These are phyloP conservation scores for Paracorniculantispora psalliotae DNA, from an alignment of 2,329 filamentous ascomycete genomes.

Conservation along the genomic window DNA sequence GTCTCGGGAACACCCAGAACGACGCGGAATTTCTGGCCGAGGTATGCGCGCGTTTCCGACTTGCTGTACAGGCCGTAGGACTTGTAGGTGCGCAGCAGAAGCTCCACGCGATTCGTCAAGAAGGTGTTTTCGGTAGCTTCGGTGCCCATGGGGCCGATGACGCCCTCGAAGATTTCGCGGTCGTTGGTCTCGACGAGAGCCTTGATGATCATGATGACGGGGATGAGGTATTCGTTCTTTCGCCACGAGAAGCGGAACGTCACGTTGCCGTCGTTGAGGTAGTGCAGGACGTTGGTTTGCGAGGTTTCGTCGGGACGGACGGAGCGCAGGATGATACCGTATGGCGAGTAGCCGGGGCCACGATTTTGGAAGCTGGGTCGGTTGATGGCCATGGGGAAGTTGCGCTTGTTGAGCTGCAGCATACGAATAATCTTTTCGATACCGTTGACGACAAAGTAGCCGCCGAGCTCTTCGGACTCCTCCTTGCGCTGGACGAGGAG, in stretches of 20 bases:
- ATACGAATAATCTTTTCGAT: conserved; percentile 96
- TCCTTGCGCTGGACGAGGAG: conserved; percentile 83
- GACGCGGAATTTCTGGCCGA: conserved; percentile 86
- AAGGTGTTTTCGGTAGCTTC: conserved; percentile 84
- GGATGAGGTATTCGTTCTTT: conserved; percentile 94
- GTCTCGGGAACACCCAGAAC: conserved; percentile 80
- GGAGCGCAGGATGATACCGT: conserved; percentile 84
- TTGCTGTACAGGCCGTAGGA: conserved; percentile 78
- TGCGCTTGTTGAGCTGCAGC: conserved; percentile 82
- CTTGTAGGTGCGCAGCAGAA: conserved; percentile 90
- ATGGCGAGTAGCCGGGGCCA: conserved; percentile 81
- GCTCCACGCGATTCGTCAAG: conserved; percentile 87
- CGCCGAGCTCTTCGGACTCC: conserved; percentile 91
- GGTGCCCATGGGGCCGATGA: conserved; percentile 73
- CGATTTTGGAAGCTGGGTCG: conserved; percentile 85
- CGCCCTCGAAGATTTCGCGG: conserved; percentile 88
- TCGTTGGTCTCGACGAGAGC: conserved; percentile 94
- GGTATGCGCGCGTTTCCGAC: conserved; percentile 74
- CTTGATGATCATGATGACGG: conserved; percentile 94
- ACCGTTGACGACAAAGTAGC: conserved; percentile 96
- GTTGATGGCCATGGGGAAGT: conserved; percentile 92
- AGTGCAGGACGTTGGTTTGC: conserved; percentile 95
- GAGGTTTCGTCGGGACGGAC: conserved; percentile 97
- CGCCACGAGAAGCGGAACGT: conserved; percentile 97
- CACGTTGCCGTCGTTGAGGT: conserved; percentile 90